Base-by-base conservation (phyloP, 257 asterid genomes). In the Mitragyna speciosa region DNA sequence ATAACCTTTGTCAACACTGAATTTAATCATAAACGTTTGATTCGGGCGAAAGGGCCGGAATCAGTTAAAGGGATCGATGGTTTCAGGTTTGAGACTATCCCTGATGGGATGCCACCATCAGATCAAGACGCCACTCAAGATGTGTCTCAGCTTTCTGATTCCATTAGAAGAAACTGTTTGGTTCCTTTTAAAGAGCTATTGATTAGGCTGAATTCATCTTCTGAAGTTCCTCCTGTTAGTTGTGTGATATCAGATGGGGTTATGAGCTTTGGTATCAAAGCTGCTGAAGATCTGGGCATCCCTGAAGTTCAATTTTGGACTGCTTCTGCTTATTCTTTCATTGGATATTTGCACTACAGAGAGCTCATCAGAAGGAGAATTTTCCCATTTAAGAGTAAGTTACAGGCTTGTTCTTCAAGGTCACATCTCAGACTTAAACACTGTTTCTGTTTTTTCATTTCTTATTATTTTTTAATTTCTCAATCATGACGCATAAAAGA, bases 301-400 rank as follows among this genome's bases (percentile, higher is more conserved):
- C 90, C 89, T 3, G 89, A 70, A 16, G 85, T 87, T 78, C 87
- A 82, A 59, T 85, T 87, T 17, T 90, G 91, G 90, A 89, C 95
- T 31, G 85, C 93, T 39, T 89, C 95, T 11, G 90, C 77, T 66
- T 83, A 87, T 64, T 54, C 90, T 7, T 85, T 90, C 36, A 30
- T 89, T 6, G 90, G 89, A 7, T 86, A 86, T 52, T 76, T 90
- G 84, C 87, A 85, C 64, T 85, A 77, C n/a, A 79, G 83, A 0
- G 86, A 89, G 54, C 47, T 83, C 43, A 8, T 80, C 75, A 78
- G 54, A 16, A 76, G 90, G 81, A 89, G 89, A 45, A 81, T 89
- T 58, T 33, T 45, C 43, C 92, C 94, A 15, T 87, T 90, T 19
- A 80, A 87, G 80, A 81, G 94, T 90, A 83, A 79, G 87, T 30